phyloP scores from a whole-genome alignment of 1,284 basidiomycete species.

The Trametes pubescens region DNA sequence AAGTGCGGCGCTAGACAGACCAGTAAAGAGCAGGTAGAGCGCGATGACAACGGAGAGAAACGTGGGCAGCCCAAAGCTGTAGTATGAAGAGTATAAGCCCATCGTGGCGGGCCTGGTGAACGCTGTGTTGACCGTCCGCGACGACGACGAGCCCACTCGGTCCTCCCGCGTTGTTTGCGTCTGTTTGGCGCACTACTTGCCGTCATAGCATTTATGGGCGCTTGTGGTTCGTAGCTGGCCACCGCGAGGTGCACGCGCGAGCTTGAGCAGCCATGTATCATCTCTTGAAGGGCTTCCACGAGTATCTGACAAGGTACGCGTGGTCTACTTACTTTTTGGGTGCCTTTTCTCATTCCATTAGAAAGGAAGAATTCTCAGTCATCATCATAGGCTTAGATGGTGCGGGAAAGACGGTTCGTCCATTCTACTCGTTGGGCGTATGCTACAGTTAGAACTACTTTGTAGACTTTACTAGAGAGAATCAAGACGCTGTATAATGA shows the following conservation, averaged over 20 bases:
- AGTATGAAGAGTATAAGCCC: conserved; percentile 61
- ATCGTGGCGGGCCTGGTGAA: conserved; percentile 41
- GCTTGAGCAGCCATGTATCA: conserved; percentile 74
- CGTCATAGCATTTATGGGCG: conserved; percentile 24
- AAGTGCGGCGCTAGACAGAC: conserved; percentile 48
- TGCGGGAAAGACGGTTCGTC: conserved; percentile 88
- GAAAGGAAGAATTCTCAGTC: conserved; percentile 93
- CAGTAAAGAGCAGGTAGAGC: conserved; percentile 89
- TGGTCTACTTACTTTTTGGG: not conserved
- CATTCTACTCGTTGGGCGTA: conserved; percentile 8
- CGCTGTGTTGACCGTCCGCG: conserved; percentile 24
- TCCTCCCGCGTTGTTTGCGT: conserved; percentile 15
- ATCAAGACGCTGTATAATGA: conserved; percentile 93
- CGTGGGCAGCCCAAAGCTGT: conserved; percentile 70
- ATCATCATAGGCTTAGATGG: conserved; percentile 91
- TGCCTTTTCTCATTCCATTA: conserved; percentile 37
- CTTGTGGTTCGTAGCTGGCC: not conserved
- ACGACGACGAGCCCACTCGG: conserved; percentile 23
- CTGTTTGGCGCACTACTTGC: conserved; percentile 23
- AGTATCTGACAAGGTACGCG: conserved; percentile 82
- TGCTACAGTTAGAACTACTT: conserved; percentile 12
- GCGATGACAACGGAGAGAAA: conserved; percentile 74
- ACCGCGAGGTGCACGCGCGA: not conserved
- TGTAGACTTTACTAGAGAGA: conserved; percentile 87
- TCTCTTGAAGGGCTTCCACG: conserved; percentile 88